These are phyloP conservation scores for Erodium trifolium DNA, from an alignment of 441 rosid genomes.

Conservation along the genomic window DNA sequence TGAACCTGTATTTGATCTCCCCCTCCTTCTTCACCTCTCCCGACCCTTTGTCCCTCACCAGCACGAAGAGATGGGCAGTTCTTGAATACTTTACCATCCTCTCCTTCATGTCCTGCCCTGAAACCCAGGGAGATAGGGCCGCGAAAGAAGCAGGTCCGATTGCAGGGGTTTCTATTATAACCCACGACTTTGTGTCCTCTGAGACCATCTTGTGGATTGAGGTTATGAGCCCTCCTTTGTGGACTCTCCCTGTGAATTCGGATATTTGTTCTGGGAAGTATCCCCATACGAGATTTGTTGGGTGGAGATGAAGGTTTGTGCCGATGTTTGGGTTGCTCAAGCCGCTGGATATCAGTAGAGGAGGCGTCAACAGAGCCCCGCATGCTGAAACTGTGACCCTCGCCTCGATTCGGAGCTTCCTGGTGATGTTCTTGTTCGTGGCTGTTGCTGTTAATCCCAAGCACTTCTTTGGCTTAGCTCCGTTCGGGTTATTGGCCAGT, in stretches of 20 bases:
- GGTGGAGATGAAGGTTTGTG: constrained; percentile 68
- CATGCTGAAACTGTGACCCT: constrained; percentile 65
- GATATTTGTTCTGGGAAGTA: constrained; percentile 62
- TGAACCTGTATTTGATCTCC: constrained; percentile 38
- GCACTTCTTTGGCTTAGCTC: constrained; percentile 53
- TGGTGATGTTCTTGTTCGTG: constrained; percentile 27
- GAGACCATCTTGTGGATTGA: constrained; percentile 45
- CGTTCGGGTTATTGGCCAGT: constrained; percentile 27
- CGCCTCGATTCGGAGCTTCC: constrained; percentile 55
- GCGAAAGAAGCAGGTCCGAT: constrained; percentile 53
- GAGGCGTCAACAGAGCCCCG: constrained; percentile 76
- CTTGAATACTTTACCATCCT: constrained; percentile 61
- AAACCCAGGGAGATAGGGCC: constrained; percentile 54
- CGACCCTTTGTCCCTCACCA: constrained; percentile 51
- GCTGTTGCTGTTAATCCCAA: constrained; percentile 47
- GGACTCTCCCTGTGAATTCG: constrained; percentile 38
- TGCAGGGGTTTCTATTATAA: constrained; percentile 71
- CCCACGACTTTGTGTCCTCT: constrained; percentile 30
- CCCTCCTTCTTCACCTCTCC: constrained; percentile 60
- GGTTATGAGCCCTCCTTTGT: constrained; percentile 88
- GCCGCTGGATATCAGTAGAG: constrained; percentile 69
- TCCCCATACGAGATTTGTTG: constrained; percentile 79
- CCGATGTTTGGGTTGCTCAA: constrained; percentile 63
- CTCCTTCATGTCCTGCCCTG: constrained; percentile 55
- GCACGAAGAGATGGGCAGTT: constrained; percentile 49